A percentile compares a stretch with the other conserved stretches of the same genome.
Conservation (phyloP, 179 eudicot genomes). For the Spinacia oleracea region DNA sequence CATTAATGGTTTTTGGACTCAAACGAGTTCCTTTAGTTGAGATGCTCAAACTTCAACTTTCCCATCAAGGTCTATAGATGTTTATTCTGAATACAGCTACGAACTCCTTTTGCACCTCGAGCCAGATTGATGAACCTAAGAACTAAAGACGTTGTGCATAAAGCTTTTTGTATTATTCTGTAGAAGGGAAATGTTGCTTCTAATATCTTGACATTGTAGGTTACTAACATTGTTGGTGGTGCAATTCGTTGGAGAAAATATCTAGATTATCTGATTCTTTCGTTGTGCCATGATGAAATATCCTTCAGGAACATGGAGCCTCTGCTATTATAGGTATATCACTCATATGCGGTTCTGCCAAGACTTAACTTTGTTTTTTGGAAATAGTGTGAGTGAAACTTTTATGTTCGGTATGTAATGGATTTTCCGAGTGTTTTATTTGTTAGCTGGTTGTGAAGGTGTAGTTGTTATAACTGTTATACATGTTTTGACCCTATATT, state of each 20-base stretch:
- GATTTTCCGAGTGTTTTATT: background rate
- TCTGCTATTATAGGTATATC: conserved; percentile 77
- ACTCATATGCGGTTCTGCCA: background rate
- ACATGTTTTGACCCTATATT: background rate
- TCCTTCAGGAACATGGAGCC: conserved; percentile 81
- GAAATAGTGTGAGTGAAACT: background rate
- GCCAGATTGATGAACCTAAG: background rate
- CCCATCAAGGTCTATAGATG: background rate
- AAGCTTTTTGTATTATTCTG: background rate
- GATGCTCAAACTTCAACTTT: background rate
- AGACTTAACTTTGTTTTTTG: background rate
- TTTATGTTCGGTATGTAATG: background rate
- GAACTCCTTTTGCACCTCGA: background rate
- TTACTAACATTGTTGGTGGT: conserved; percentile 91
- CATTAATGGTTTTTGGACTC: background rate
- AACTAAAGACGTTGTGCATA: background rate
- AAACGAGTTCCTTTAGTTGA: background rate
- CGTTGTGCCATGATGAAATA: conserved; percentile 64
- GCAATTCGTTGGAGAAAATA: conserved; percentile 94
- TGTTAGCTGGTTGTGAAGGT: background rate
- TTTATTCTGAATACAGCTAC: background rate
- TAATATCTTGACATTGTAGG: conserved; percentile 41
- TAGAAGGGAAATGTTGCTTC: conserved; percentile 7
- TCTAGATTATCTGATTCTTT: conserved; percentile 81
- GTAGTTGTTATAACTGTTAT: background rate